Percentiles rank a stretch among this genome's conserved stretches.
Evolutionary conservation across 2,329 filamentous ascomycete species (phyloP).

Genomic region (Ascochyta pisi): DNA sequence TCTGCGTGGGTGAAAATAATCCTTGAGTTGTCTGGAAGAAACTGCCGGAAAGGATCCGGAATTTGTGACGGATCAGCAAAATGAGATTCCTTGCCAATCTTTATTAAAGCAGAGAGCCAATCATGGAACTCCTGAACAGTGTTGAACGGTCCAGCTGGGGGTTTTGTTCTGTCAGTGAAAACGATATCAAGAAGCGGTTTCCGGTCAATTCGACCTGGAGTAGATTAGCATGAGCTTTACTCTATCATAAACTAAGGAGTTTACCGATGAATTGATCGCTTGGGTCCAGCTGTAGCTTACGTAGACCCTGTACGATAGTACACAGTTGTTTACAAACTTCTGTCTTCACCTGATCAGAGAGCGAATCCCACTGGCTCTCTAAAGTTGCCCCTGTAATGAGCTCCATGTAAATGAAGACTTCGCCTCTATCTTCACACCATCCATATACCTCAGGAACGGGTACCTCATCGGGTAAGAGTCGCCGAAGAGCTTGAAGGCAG

Average conservation of each 20-base stretch:
- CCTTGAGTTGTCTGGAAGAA: slow-evolving; percentile 32
- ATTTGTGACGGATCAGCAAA: slow-evolving; percentile 6
- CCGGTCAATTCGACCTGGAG: slow-evolving; percentile 26
- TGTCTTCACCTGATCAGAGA: slow-evolving; percentile 15
- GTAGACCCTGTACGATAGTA: slow-evolving; percentile 22
- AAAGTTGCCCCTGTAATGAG: slow-evolving; percentile 32
- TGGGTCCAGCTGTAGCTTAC: slow-evolving; percentile 6
- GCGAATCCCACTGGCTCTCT: slow-evolving; percentile 31
- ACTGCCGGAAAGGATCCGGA: slow-evolving; percentile 18
- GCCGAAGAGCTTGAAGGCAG: slow-evolving; percentile 4
- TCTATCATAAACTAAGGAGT: slow-evolving; percentile 1
- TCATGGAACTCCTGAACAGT: slow-evolving; percentile 39
- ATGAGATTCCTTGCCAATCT: slow-evolving; percentile 21
- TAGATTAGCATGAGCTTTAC: slow-evolving; percentile 11
- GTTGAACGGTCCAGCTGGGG: slow-evolving; percentile 33
- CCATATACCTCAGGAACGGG: slow-evolving; percentile 50
- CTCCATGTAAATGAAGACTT: slow-evolving; percentile 45
- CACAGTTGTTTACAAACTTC: slow-evolving; percentile 15
- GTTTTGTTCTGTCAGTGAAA: slow-evolving; percentile 19
- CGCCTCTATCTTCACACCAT: slow-evolving; percentile 41
- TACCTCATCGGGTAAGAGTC: slow-evolving; percentile 20
- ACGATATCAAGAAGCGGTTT: slow-evolving; percentile 13
- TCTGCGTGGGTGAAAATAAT: slow-evolving; percentile 84
- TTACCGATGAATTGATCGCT: slow-evolving; percentile 6
- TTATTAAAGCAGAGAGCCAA: slow-evolving; percentile 29